Base-by-base conservation (phyloP, 2,329 filamentous ascomycete species). In the Lecanicillium sp. region DNA sequence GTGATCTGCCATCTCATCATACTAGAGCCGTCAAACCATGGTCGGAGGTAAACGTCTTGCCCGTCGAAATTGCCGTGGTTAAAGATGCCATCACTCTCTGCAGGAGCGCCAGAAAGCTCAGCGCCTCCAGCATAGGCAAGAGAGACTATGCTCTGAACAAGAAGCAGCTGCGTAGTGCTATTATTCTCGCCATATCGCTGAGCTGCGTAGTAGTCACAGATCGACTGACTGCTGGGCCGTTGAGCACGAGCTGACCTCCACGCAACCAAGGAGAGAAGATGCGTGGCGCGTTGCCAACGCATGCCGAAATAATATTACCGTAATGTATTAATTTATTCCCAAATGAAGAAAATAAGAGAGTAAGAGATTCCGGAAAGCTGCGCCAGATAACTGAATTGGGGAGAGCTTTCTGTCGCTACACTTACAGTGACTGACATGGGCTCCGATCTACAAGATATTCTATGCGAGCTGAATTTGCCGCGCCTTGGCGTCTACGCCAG, bases 11-110 rank as follows among this genome's bases (percentile, higher is more conserved):
- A 11, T 11, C 7, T 11, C 22, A 11, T 25, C 48, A 22, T 48
- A 50, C 48, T 51, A 14, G 51, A 47, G 17, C 56, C 56, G 34
- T 59, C 51, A 38, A 60, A 60, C 45, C 48, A 59, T 13, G 51
- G 44, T 19, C 44, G 40, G 3, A 58, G 48, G 37, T 54, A 42
- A 3, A 59, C 48, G 13, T 41, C 15, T 9, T 43, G 14, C 3
- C 42, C 46, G 9, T 48, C 17, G 36, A 48, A 55, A 1, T 17
- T 37, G 6, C 56, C 57, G 3, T 40, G 38, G 28, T 53, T 55
- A 20, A 59, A 50, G 15, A 58, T 57, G 3, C 56, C 56, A 1
- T 51, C 52, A 19, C 50, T 45, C 9, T 48, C 40, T 11, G 40
- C 17, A 7, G 44, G 35, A 9, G 44, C 36, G 13, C 48, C 42